Conservation (phyloP, 768 basidiomycete species). For the Xanthoconium purpureum region DNA sequence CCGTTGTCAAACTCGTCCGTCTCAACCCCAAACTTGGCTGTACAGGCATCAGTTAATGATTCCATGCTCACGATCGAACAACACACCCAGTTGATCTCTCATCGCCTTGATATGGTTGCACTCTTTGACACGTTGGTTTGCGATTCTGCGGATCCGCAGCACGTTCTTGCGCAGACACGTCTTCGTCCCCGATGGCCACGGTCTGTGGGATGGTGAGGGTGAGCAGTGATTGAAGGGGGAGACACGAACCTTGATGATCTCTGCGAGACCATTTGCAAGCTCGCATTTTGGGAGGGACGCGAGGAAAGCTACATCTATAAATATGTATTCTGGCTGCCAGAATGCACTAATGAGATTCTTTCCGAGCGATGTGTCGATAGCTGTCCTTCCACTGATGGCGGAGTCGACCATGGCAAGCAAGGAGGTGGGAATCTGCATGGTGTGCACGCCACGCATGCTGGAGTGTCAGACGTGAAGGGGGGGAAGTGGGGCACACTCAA, state of each 20-base stretch:
- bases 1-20: conserved; percentile 93
- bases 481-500: conserved; percentile 55
- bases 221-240: neutral
- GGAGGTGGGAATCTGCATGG: conserved; percentile 95
- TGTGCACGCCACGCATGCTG: conserved; percentile 96
- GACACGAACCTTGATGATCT: conserved; percentile 83
- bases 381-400: conserved; percentile 95
- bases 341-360: conserved; percentile 99
- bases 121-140: conserved; percentile 98
- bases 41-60: neutral
- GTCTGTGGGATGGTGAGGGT: conserved; percentile 52
- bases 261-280: conserved; percentile 99
- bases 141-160: conserved; percentile 91
- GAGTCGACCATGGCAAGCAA: conserved; percentile 99
- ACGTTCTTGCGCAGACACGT: conserved; percentile 71
- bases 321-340: conserved; percentile 97
- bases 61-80: no score
- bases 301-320: conserved; percentile 95
- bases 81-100: conserved; percentile 88
- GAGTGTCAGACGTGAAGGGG: neutral
- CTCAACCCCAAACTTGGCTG: conserved; percentile 92
- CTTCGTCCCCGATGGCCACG: conserved; percentile 97
- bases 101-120: conserved; percentile 96
- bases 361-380: conserved; percentile 97
- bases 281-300: conserved; percentile 89